phyloP scores from a whole-genome alignment of 2,329 filamentous ascomycete genomes.

The Thielaviopsis punctulata region DNA sequence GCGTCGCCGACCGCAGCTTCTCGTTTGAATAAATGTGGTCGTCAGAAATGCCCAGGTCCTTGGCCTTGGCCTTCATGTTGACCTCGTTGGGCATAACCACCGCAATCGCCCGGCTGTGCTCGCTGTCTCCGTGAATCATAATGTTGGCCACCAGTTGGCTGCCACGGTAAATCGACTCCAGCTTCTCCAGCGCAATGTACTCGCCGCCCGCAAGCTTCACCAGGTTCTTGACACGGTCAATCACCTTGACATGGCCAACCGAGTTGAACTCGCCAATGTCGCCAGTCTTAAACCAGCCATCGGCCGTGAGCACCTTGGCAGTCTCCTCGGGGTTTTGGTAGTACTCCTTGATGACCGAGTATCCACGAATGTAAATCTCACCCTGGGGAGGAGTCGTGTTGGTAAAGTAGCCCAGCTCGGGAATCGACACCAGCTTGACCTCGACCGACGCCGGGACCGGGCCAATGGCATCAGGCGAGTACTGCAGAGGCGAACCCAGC shows the following conservation, averaged over 20 bases:
- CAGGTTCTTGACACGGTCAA: conserved; percentile 96
- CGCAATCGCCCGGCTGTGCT: conserved; percentile 63
- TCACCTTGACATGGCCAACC: conserved; percentile 66
- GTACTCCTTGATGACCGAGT: conserved; percentile 59
- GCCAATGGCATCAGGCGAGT: conserved; percentile 61
- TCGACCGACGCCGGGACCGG: conserved; percentile 63
- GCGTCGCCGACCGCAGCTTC: conserved; percentile 42
- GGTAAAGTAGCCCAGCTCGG: conserved; percentile 71
- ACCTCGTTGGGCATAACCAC: conserved; percentile 57
- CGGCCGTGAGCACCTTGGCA: conserved; percentile 54
- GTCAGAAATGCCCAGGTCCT: conserved; percentile 44
- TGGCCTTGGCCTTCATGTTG: conserved; percentile 41
- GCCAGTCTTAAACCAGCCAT: conserved; percentile 94
- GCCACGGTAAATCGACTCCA: conserved; percentile 80
- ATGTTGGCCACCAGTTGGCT: conserved; percentile 67
- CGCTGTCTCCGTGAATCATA: conserved; percentile 65
- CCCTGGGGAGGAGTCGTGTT: conserved; percentile 67
- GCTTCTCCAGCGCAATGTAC: conserved; percentile 92
- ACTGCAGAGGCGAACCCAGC: conserved; percentile 71
- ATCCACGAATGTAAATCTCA: conserved; percentile 78
- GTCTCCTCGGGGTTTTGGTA: conserved; percentile 79
- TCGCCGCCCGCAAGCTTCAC: conserved; percentile 92
- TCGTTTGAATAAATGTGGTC: conserved; percentile 49
- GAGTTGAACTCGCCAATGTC: conserved; percentile 82
- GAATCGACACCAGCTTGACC: conserved; percentile 79